phyloP scores from a whole-genome alignment of 148 eudicot species.

The Cornus controversa region DNA sequence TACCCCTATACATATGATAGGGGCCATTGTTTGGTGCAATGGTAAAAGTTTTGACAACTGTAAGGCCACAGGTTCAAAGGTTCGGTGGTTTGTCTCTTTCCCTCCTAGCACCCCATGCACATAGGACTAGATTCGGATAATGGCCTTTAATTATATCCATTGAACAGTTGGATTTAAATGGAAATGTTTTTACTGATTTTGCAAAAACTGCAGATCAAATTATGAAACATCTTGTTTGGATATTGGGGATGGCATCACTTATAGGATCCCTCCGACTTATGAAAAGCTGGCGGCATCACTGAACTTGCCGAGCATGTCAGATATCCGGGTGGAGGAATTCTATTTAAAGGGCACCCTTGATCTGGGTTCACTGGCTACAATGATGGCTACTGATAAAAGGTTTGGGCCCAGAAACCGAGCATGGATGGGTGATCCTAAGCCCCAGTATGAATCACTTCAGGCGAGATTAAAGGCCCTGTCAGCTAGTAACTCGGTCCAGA shows the following conservation, averaged over 20 bases:
- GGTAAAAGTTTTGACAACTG: no score
- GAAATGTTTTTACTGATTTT: conserved; percentile 2
- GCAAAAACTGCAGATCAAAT: conserved; percentile 47
- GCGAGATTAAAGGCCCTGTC: conserved; percentile 66
- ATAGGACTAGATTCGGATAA: background rate
- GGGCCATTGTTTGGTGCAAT: no score
- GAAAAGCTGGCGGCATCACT: conserved; percentile 68
- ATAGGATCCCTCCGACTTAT: conserved; percentile 83
- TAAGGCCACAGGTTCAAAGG: no score
- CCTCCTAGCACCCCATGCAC: no score
- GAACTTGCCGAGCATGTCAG: conserved; percentile 75
- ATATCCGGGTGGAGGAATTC: conserved; percentile 73
- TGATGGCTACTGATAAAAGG: conserved; percentile 82
- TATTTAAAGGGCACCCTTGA: conserved; percentile 90
- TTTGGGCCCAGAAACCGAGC: conserved; percentile 54
- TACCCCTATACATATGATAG: no score
- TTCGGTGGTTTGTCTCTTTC: no score
- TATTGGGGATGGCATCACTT: conserved; percentile 81
- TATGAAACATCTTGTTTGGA: conserved; percentile 75
- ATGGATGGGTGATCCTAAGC: conserved; percentile 71
- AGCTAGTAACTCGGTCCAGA: conserved; percentile 41
- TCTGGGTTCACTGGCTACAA: conserved; percentile 80
- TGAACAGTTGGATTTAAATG: conserved; percentile 6
- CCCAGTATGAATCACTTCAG: conserved; percentile 90
- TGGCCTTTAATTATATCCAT: background rate